Evolutionary conservation across 2,329 filamentous ascomycete species (phyloP), one percentile per base, ranked within the genome.

Genomic region (Fusarium sublunatum): DNA sequence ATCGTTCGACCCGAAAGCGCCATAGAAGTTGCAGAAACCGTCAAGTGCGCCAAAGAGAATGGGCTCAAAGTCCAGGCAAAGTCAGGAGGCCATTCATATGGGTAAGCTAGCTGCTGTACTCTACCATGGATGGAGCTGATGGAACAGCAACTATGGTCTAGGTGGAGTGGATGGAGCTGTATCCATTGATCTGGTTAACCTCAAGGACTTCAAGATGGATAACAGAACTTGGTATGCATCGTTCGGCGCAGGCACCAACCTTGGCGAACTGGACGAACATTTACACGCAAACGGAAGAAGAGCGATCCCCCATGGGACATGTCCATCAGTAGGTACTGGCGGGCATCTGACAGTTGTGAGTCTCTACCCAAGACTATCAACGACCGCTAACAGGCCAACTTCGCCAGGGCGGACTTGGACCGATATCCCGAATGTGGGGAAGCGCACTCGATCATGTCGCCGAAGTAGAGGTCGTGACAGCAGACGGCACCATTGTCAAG

Each of bases 51-150:
- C 6, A 76, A 71, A 3, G 60, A 79, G 24, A 76, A 78, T 54
- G 75, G 76, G 6, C 73, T 84, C 48, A 83, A 84, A 62, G 85
- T 89, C 0, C 86, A 89, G 69, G 83, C 87, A 22, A 84, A 81
- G 62, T 87, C 85, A 2, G 88, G 87, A 5, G 88, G 88, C 0
- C 88, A 90, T 67, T 89, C 86, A 0, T 90, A 87, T 61, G 86
- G 78, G 82, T 84, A 71, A 66, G 80, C 58, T n/a, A 0, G 6
- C 1, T 6, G 0, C 41, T 10, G 0, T 4, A 2, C 4, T 0
- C 1, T 2, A 5, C 26, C 26, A 28, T 28, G 1, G 1, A 5
- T 6, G 25, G 10, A 7, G 39, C 36, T 64, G 2, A 60, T 3
- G 1, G 3, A 3, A 12, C 25, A 79, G 77, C 13, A 79, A 79